phyloP scores from a whole-genome alignment of 768 basidiomycete genomes.

The Imleria badia region DNA sequence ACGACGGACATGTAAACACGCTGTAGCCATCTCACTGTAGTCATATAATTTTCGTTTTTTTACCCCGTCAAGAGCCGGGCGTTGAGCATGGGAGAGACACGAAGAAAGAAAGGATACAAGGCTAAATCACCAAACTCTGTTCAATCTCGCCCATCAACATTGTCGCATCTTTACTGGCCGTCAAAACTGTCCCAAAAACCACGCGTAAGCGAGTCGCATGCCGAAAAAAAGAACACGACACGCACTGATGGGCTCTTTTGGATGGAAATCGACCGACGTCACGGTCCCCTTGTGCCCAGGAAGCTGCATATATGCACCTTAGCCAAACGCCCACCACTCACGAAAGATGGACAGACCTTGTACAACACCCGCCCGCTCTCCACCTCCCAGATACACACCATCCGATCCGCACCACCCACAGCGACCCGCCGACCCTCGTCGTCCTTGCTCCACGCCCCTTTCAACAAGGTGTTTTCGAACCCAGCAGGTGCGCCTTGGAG shows the following conservation, averaged over 20 bases:
- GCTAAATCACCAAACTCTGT: slow-evolving; percentile 48
- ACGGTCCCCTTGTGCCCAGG: slow-evolving; percentile 98
- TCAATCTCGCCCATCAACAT: slow-evolving; percentile 93
- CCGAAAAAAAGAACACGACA: slow-evolving; percentile 9
- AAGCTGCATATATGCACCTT: slow-evolving; percentile 46
- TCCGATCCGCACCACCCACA: slow-evolving; percentile 87
- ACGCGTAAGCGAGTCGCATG: slow-evolving; percentile 5
- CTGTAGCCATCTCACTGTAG: neutral
- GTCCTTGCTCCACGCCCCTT: slow-evolving; percentile 84
- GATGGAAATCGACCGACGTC: slow-evolving; percentile 94
- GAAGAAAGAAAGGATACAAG: neutral
- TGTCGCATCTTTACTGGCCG: slow-evolving; percentile 89
- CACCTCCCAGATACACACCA: slow-evolving; percentile 85
- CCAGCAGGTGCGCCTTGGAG: slow-evolving; percentile 88
- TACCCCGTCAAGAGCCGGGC: neutral
- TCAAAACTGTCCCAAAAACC: slow-evolving; percentile 58
- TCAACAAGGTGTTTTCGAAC: slow-evolving; percentile 85
- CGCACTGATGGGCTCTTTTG: slow-evolving; percentile 92
- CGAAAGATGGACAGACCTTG: slow-evolving; percentile 52
- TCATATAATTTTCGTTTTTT: slow-evolving; percentile 1
- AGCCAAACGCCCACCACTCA: neutral
- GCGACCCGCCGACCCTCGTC: slow-evolving; percentile 81
- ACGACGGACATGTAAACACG: slow-evolving; percentile 5
- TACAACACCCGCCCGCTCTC: slow-evolving; percentile 74
- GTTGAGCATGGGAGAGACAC: neutral